These are phyloP conservation scores for Suhomyces maxii DNA, from an alignment of 1,139 yeast genomes.

Conservation along the genomic window DNA sequence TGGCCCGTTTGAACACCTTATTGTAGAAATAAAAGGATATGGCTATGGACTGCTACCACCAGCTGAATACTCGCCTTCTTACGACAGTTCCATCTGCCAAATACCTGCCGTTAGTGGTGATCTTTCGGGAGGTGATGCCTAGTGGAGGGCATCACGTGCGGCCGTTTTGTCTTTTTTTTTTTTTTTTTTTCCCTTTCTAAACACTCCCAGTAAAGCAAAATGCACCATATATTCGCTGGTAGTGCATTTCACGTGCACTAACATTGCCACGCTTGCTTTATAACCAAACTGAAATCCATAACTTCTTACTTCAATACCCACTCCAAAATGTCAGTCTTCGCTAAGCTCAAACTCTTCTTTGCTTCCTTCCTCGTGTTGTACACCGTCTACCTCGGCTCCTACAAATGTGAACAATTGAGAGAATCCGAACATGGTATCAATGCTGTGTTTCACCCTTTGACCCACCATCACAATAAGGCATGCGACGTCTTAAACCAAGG, in stretches of 20 bases:
- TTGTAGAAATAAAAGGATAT: too few relatives aligned
- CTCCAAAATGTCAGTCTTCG: constrained; percentile 16
- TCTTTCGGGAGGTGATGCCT: too few relatives aligned
- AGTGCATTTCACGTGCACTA: constrained; percentile 1
- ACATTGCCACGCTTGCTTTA: constrained; percentile 1
- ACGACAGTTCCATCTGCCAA: too few relatives aligned
- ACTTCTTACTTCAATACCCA: neutral
- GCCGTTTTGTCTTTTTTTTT: too few relatives aligned
- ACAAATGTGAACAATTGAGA: constrained; percentile 41
- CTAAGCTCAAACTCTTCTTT: constrained; percentile 29
- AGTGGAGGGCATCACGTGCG: neutral
- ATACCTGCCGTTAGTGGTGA: too few relatives aligned
- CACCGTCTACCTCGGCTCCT: constrained; percentile 38
- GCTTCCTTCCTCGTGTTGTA: constrained; percentile 34
- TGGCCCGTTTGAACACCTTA: too few relatives aligned
- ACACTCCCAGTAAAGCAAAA: too few relatives aligned
- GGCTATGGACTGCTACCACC: too few relatives aligned
- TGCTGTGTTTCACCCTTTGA: constrained; percentile 40
- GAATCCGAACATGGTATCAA: constrained; percentile 32
- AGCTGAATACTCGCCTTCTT: too few relatives aligned
- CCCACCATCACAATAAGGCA: constrained; percentile 34
- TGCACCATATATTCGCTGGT: neutral
- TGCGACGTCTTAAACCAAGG: constrained; percentile 39
- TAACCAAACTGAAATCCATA: neutral
- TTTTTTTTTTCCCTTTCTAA: too few relatives aligned